These are phyloP conservation scores for Geotrichum citri-aurantii DNA, from an alignment of 1,139 yeast genomes.

Conservation along the genomic window DNA sequence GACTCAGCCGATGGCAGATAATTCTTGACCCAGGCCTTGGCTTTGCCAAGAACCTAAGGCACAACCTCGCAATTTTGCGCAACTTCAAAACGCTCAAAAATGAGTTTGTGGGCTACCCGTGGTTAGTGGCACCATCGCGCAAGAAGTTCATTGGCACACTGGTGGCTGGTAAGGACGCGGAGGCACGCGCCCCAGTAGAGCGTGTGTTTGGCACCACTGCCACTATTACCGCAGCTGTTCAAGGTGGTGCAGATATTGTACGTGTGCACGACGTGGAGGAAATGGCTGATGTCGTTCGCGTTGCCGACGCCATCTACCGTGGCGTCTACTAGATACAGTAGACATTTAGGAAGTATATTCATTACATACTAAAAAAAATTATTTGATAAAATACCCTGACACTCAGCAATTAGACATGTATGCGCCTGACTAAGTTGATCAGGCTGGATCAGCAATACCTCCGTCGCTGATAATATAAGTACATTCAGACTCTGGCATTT, in stretches of 20 bases:
- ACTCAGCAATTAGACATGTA: not conserved
- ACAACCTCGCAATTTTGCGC: constrained; percentile 62
- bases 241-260: constrained; percentile 71
- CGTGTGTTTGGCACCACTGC: constrained; percentile 77
- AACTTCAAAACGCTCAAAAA: constrained; percentile 38
- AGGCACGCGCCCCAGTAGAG: constrained; percentile 31
- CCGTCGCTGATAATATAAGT: constrained; percentile 50
- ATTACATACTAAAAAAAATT: not conserved
- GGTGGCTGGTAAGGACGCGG: constrained; percentile 42
- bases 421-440: not conserved
- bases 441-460: constrained; percentile 46
- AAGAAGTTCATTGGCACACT: constrained; percentile 73
- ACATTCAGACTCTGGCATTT: constrained; percentile 55
- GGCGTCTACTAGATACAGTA: constrained; percentile 19
- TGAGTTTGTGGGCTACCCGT: constrained; percentile 46
- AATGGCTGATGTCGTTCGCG: constrained; percentile 54
- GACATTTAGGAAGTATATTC: not conserved
- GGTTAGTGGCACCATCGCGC: constrained; percentile 81
- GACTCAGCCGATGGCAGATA: constrained; percentile 84
- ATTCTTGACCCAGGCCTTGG: constrained; percentile 94
- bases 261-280: constrained; percentile 82
- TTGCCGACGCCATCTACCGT: constrained; percentile 77
- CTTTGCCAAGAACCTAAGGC: constrained; percentile 70
- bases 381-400: not conserved
- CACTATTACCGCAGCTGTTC: constrained; percentile 65